phyloP scores from a whole-genome alignment of 1,139 yeast genomes.

The Suhomyces maxii region DNA sequence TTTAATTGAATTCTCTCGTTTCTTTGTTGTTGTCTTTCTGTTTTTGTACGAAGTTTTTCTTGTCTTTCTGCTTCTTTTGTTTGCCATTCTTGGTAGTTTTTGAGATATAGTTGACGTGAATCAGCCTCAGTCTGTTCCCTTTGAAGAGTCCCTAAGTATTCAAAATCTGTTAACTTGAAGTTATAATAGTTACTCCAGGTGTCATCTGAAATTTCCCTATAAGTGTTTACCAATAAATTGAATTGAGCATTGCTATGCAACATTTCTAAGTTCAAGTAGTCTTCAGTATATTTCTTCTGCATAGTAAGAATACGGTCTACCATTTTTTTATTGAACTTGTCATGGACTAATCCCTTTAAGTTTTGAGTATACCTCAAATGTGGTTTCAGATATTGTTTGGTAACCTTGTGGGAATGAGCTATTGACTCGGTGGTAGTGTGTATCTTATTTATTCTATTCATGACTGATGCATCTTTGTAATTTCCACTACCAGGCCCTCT shows the following conservation, averaged over 20 bases:
- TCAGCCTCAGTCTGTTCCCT: conserved; percentile 15
- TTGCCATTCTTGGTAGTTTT: conserved; percentile 21
- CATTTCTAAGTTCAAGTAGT: conserved; percentile 44
- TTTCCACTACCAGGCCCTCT: conserved; percentile 52
- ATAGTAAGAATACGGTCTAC: conserved; percentile 31
- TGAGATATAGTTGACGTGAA: conserved; percentile 13
- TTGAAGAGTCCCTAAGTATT: conserved; percentile 30
- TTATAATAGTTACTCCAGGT: conserved; percentile 44
- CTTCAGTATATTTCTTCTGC: conserved; percentile 38
- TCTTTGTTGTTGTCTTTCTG: conserved; percentile 13
- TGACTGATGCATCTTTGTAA: conserved; percentile 46
- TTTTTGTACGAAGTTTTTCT: conserved; percentile 15
- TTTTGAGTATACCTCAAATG: conserved; percentile 20
- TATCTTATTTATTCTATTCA: conserved; percentile 40
- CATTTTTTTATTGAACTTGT: conserved; percentile 31
- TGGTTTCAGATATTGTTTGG: conserved; percentile 9
- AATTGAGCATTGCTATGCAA: conserved; percentile 45
- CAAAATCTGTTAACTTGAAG: conserved; percentile 43
- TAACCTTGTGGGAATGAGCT: conserved; percentile 17
- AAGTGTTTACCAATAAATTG: conserved; percentile 42
- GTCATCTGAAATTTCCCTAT: conserved; percentile 40
- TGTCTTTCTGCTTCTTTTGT: conserved; percentile 20
- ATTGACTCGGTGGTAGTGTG: conserved; percentile 20
- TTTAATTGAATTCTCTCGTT: conserved; percentile 18
- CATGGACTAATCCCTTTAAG: conserved; percentile 43